A percentile compares a stretch with the other conserved stretches of the same genome.
phyloP scores from a whole-genome alignment of 2,329 filamentous ascomycete genomes.

The Paecilomyces formosus region DNA sequence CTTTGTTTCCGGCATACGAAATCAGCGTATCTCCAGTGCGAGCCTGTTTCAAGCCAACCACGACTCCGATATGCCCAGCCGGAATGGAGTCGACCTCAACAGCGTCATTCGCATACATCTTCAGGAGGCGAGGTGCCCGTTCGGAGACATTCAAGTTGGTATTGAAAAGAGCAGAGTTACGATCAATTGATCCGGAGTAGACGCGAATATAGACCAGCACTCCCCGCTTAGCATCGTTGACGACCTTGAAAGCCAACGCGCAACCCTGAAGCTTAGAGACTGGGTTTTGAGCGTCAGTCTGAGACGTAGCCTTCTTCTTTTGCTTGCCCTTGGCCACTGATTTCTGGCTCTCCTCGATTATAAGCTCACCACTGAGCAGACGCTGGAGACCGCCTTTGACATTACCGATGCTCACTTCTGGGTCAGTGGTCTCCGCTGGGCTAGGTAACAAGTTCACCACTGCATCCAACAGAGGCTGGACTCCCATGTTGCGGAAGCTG shows the following conservation, averaged over 20 bases:
- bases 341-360: conserved; percentile 27
- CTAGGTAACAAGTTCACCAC: conserved; percentile 81
- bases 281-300: conserved; percentile 39
- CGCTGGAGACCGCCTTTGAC: conserved; percentile 48
- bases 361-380: conserved; percentile 40
- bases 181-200: conserved; percentile 73
- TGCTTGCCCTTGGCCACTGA: conserved; percentile 31
- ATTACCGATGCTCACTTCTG: conserved; percentile 63
- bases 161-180: conserved; percentile 74
- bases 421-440: conserved; percentile 70
- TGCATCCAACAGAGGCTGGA: conserved; percentile 83
- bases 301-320: conserved; percentile 32
- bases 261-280: conserved; percentile 61
- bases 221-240: conserved; percentile 76
- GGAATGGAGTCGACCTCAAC: conserved; percentile 74
- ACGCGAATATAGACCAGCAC: conserved; percentile 88
- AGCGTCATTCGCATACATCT: conserved; percentile 83
- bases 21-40: conserved; percentile 90
- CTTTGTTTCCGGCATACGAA: conserved; percentile 58
- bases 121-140: conserved; percentile 69
- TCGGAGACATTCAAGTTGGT: conserved; percentile 76
- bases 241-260: conserved; percentile 82
- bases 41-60: conserved; percentile 83
- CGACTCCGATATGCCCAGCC: conserved; percentile 87
- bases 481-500: conserved; percentile 88